These are phyloP conservation scores for Populus tremula DNA, from an alignment of 345 rosid species.

Conservation along the genomic window DNA sequence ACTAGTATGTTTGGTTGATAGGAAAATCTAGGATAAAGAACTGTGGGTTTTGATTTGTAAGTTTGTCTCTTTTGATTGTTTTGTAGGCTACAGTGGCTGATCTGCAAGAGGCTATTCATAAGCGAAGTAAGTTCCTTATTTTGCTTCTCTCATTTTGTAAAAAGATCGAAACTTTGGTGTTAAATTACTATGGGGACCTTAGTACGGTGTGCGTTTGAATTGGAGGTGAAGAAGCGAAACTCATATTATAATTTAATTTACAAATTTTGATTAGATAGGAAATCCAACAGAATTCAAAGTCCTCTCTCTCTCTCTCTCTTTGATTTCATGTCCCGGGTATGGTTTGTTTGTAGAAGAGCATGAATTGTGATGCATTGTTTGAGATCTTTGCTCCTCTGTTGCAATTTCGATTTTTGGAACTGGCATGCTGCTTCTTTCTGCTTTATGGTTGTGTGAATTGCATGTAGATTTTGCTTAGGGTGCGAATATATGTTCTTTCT, in stretches of 20 bases:
- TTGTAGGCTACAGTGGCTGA: conserved; percentile 86
- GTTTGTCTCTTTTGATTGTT: conserved; percentile 8
- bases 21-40: conserved; percentile 1
- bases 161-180: not conserved
- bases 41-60: not conserved
- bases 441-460: not conserved
- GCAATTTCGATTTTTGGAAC: not conserved
- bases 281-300: not conserved
- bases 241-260: not conserved
- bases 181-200: not conserved
- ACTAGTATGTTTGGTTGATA: conserved; percentile 9
- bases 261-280: not conserved
- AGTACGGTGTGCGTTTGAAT: not conserved
- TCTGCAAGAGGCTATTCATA: conserved; percentile 85
- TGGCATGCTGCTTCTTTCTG: not conserved
- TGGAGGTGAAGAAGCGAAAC: not conserved
- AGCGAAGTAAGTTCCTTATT: conserved; percentile 52
- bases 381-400: not conserved
- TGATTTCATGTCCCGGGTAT: not conserved
- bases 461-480: not conserved
- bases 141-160: not conserved
- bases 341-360: not conserved
- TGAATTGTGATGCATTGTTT: not conserved
- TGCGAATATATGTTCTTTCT: not conserved
- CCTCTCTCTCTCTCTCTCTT: not conserved